phyloP scores from a whole-genome alignment of 768 basidiomycete species.

The Mycena pura region DNA sequence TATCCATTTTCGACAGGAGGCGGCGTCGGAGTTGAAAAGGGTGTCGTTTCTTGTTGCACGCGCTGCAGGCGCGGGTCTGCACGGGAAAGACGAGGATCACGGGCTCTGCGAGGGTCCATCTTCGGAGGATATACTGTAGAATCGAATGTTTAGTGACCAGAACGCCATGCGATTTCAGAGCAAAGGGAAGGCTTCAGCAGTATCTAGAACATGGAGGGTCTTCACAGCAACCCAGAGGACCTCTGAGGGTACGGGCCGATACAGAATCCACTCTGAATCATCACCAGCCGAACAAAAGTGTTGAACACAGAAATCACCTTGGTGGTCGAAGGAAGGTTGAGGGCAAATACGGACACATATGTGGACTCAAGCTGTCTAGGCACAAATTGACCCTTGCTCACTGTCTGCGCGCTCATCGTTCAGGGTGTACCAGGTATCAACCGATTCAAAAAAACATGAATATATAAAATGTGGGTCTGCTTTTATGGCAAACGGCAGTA shows the following conservation, averaged over 20 bases:
- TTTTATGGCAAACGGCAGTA: conserved; percentile 72
- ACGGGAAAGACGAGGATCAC: conserved; percentile 81
- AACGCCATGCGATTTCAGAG: conserved; percentile 10
- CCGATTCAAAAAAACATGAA: conserved; percentile 29
- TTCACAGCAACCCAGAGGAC: conserved; percentile 68
- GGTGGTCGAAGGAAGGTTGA: background rate
- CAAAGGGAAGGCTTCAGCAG: conserved; percentile 70
- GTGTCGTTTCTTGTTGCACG: conserved; percentile 45
- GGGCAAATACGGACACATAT: conserved; percentile 5
- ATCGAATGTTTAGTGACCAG: conserved; percentile 21
- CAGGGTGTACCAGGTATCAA: too few relatives aligned
- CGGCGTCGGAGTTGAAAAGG: conserved; percentile 45
- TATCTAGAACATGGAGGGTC: conserved; percentile 93
- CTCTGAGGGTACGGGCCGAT: conserved; percentile 61
- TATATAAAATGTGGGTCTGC: conserved; percentile 36
- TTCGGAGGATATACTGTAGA: conserved; percentile 10
- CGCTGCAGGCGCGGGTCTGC: conserved; percentile 70
- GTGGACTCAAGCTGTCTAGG: too few relatives aligned
- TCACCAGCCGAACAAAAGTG: conserved; percentile 45
- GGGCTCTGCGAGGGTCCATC: conserved; percentile 84
- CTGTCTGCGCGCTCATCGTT: too few relatives aligned
- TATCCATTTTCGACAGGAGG: conserved; percentile 25
- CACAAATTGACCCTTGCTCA: too few relatives aligned
- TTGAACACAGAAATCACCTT: conserved; percentile 15
- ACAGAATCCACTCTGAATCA: conserved; percentile 95